These are phyloP conservation scores for Alternaria conjuncta DNA, from an alignment of 2,329 filamentous ascomycete genomes.

Conservation along the genomic window DNA sequence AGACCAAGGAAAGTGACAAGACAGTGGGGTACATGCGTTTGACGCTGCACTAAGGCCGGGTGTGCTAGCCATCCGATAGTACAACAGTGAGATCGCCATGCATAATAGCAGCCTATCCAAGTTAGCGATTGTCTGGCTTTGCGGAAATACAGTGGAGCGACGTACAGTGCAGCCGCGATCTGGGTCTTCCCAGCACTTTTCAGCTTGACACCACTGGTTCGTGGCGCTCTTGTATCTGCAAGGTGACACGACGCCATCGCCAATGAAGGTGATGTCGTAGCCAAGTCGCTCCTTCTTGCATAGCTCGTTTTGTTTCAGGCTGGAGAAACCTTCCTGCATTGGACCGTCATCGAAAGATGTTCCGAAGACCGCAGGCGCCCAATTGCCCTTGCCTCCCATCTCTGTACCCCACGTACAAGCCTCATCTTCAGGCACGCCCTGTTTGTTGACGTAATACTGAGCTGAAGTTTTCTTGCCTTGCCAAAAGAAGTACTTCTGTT, in stretches of 20 bases:
- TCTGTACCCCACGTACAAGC: constrained; percentile 79
- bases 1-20: background rate
- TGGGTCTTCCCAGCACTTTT: constrained; percentile 52
- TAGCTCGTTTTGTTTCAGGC: constrained; percentile 83
- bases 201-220: constrained; percentile 65
- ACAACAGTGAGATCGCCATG: constrained; percentile 35
- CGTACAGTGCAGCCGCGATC: constrained; percentile 81
- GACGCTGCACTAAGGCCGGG: background rate
- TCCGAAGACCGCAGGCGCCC: constrained; percentile 84
- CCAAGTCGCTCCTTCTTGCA: constrained; percentile 72
- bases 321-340: constrained; percentile 70
- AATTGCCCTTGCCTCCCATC: constrained; percentile 73
- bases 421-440: constrained; percentile 68
- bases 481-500: constrained; percentile 78
- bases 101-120: constrained; percentile 28
- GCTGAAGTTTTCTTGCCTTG: constrained; percentile 77
- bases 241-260: constrained; percentile 62
- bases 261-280: constrained; percentile 79
- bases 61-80: constrained; percentile 33
- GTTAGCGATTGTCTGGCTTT: background rate
- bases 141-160: background rate
- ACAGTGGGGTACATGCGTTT: background rate
- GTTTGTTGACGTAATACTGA: constrained; percentile 96
- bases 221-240: constrained; percentile 69
- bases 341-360: constrained; percentile 67